phyloP scores from a whole-genome alignment of 768 basidiomycete genomes.

The Gloeophyllum trabeum region DNA sequence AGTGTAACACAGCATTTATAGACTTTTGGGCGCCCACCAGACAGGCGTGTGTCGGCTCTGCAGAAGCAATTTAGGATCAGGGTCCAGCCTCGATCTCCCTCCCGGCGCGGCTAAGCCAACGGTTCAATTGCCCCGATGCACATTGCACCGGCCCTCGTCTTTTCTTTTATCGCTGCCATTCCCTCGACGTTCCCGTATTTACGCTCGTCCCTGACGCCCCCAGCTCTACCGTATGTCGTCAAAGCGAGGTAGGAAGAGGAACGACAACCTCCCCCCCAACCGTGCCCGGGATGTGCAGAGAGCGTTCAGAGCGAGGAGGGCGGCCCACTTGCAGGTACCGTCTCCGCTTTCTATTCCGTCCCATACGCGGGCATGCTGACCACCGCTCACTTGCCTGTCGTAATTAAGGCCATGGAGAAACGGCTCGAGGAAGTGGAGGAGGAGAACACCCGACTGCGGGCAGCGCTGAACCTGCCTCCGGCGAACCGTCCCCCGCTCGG shows the following conservation, averaged over 20 bases:
- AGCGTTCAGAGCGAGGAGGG: slow-evolving; percentile 81
- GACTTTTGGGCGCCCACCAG: no score
- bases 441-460: slow-evolving; percentile 68
- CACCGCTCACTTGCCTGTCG: slow-evolving; percentile 26
- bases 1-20: no score
- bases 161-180: no score
- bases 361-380: slow-evolving; percentile 24
- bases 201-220: no score
- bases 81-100: no score
- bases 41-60: no score
- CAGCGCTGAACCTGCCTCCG: slow-evolving; percentile 61
- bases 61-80: no score
- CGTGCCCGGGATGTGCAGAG: slow-evolving; percentile 83
- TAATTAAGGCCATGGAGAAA: slow-evolving; percentile 63
- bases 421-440: slow-evolving; percentile 76
- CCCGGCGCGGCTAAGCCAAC: no score
- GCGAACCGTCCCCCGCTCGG: slow-evolving; percentile 64
- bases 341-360: slow-evolving; percentile 10
- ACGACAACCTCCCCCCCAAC: slow-evolving; percentile 70
- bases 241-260: slow-evolving; percentile 79
- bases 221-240: slow-evolving; percentile 76
- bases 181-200: no score
- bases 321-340: slow-evolving; percentile 74
- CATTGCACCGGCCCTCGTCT: no score
- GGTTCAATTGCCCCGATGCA: no score